phyloP scores from a whole-genome alignment of 2,329 filamentous ascomycete genomes.

The Neonectria sp. region DNA sequence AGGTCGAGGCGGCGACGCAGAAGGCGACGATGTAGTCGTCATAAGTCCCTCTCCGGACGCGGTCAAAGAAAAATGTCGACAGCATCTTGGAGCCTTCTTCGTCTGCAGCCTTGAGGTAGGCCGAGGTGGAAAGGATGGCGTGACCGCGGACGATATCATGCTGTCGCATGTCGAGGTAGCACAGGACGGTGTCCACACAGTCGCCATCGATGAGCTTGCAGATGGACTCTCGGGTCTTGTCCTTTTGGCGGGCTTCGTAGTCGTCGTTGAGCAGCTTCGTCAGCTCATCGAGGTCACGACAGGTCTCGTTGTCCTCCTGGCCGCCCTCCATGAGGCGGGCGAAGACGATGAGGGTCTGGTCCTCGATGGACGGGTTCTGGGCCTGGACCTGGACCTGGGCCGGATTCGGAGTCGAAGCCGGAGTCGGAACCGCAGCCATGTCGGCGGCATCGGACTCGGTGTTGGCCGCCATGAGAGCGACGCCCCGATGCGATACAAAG shows the following conservation, averaged over 20 bases:
- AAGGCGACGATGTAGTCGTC: constrained; percentile 94
- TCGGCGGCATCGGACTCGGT: constrained; percentile 26
- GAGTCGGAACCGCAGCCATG: constrained; percentile 1
- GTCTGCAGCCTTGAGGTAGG: constrained; percentile 84
- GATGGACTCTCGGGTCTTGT: constrained; percentile 62
- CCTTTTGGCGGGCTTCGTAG: constrained; percentile 59
- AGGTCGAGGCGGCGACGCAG: constrained; percentile 90
- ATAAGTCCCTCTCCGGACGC: constrained; percentile 81
- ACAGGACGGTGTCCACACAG: constrained; percentile 87
- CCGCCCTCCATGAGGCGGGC: constrained; percentile 93
- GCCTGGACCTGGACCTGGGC: constrained; percentile 6
- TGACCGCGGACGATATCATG: constrained; percentile 82
- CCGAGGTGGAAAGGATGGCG: constrained; percentile 85
- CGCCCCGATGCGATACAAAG: constrained; percentile 2
- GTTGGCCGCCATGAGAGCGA: constrained; percentile 30
- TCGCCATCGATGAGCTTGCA: constrained; percentile 79
- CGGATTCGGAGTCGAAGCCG: constrained; percentile 8
- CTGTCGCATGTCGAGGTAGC: constrained; percentile 88
- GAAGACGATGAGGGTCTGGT: constrained; percentile 83
- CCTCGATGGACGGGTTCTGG: constrained; percentile 60
- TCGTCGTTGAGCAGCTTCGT: constrained; percentile 74
- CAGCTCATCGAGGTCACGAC: constrained; percentile 69
- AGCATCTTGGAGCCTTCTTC: constrained; percentile 80
- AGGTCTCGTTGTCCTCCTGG: constrained; percentile 83
- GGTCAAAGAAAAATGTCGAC: constrained; percentile 80